These are phyloP conservation scores for Hirsutella minnesotensis DNA, from an alignment of 2,329 filamentous ascomycete genomes.

Conservation along the genomic window DNA sequence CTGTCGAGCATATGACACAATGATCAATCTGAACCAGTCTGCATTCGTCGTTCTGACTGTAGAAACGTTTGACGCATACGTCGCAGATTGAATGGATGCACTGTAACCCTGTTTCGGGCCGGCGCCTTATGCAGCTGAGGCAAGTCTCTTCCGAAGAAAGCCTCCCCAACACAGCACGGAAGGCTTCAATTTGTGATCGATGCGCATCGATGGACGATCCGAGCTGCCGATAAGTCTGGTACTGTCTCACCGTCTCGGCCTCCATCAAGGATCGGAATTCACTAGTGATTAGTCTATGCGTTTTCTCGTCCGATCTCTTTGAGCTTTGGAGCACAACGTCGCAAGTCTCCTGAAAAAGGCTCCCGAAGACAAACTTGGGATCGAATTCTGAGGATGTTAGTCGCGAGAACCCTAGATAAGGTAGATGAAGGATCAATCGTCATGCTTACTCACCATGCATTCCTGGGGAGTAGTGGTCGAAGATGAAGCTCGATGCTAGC, in stretches of 20 bases:
- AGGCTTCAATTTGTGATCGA: not conserved
- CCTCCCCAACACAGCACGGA: not conserved
- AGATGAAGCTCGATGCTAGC: not conserved
- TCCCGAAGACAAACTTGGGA: no score
- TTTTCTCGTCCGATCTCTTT: no score
- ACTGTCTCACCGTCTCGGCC: no score
- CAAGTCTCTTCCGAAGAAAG: not conserved
- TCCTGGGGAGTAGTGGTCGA: not conserved
- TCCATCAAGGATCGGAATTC: no score
- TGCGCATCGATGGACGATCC: no score
- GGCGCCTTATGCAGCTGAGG: not conserved
- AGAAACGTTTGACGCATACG: not conserved
- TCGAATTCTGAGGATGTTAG: no score
- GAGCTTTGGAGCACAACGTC: no score
- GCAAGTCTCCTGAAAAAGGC: no score
- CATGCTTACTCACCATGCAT: conserved; percentile 1
- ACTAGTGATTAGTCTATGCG: no score
- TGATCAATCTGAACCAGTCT: not conserved
- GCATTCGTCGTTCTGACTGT: not conserved
- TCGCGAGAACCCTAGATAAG: no score
- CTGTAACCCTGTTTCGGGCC: not conserved
- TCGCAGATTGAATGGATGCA: not conserved
- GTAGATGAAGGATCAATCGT: not conserved
- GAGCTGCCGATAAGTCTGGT: no score
- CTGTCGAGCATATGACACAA: not conserved